phyloP scores from a whole-genome alignment of 352 stramenopile genomes.

The Globisporangium radiosum region DNA sequence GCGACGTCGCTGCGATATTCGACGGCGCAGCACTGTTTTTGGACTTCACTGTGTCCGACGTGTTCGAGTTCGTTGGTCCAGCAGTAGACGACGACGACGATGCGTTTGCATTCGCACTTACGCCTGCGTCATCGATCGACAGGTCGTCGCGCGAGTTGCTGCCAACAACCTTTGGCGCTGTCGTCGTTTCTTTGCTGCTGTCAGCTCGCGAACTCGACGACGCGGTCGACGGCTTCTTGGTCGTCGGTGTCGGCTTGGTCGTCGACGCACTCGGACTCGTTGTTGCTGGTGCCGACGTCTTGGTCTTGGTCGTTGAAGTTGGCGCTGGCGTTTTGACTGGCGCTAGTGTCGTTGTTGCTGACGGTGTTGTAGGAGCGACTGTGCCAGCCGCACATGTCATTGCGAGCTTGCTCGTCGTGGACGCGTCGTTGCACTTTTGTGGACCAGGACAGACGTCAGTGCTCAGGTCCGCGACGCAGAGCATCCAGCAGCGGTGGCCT shows the following conservation, averaged over 20 bases:
- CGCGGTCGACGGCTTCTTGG: neutral
- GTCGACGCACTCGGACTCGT: neutral
- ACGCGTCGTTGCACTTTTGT: conserved; percentile 39
- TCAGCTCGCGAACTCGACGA: neutral
- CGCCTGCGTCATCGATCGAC: neutral
- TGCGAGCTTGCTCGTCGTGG: conserved; percentile 26
- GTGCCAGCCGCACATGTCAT: conserved; percentile 36
- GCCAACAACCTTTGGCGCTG: neutral
- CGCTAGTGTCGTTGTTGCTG: conserved; percentile 2
- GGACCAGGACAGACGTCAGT: conserved; percentile 33
- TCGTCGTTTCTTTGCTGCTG: neutral
- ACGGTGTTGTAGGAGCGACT: conserved; percentile 10
- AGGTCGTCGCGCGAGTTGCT: neutral
- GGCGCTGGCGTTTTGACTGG: neutral
- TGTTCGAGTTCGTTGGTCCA: neutral
- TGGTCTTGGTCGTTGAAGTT: neutral
- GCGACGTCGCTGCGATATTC: neutral
- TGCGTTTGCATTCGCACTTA: neutral
- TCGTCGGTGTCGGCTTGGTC: neutral
- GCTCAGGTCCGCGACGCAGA: conserved; percentile 45
- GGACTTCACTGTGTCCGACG: neutral
- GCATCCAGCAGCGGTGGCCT: conserved; percentile 47
- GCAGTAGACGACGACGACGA: neutral
- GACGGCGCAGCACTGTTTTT: neutral
- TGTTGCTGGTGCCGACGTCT: neutral